Evolutionary conservation across 495 filamentous ascomycete species (phyloP), one percentile per base, ranked within the genome.

Genomic region (Aspergillus asperescens): DNA sequence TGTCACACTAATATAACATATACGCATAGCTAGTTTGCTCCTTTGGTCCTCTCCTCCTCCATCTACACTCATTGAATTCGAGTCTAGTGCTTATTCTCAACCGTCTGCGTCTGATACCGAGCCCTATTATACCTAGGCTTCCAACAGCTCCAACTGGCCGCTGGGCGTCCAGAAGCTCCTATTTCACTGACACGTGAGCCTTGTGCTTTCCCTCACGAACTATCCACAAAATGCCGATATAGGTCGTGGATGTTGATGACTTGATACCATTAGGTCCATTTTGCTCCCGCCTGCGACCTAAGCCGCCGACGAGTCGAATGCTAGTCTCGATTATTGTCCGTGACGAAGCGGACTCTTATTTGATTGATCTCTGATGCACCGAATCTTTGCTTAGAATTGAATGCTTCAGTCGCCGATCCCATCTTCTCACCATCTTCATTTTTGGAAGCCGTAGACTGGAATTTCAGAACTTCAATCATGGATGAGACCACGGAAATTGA

Each of bases 181-280:
- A n/a, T 22, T 18, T 8, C 22, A 13, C 15, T 35, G 2, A 20
- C 20, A 50, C 10, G 49, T 52, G 49, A 52, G 49, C 49, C 40
- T 16, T 35, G 39, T 35, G 49, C 39, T 27, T 52, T 28, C 32
- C 28, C 22, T 38, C 20, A 45, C 40, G 20, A 32, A 13, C 41
- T 25, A 22, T 38, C 12, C 22, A 5, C 29, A 39, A 37, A 20
- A 52, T 38, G 29, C 29, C 20, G 41, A 27, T 37, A 9, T 46
- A 39, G 29, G 24, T 9, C 16, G 20, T 45, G 50, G 31, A 39
- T 22, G 34, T 38, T 38, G 29, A 38, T 52, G 41, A 52, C 41
- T 43, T 45, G 24, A 37, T n/a, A 45, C 28, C 27, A 50, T 35
- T 31, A 52, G 39, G 40, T 15, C 15, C 22, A 27, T 18, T 27